phyloP scores from a whole-genome alignment of 441 rosid species.

The Eutrema salsugineum region DNA sequence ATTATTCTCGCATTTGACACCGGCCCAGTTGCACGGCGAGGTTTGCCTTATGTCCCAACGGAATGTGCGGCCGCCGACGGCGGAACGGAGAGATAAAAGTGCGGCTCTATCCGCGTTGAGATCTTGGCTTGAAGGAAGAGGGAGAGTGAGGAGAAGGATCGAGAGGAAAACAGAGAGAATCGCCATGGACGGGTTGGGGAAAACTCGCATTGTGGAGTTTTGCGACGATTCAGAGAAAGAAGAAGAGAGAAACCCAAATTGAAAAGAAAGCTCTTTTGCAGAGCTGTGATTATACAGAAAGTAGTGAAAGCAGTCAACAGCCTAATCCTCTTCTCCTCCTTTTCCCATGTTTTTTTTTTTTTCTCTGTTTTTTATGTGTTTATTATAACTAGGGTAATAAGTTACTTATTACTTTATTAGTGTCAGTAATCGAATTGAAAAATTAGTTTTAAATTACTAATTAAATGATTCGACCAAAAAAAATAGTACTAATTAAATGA shows the following conservation, averaged over 20 bases:
- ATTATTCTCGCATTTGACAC: slow-evolving; percentile 59
- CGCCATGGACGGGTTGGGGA: slow-evolving; percentile 1
- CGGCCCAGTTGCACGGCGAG: slow-evolving; percentile 72
- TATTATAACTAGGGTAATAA: no score
- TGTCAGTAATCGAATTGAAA: not conserved
- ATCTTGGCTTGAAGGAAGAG: slow-evolving; percentile 40
- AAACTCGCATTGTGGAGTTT: slow-evolving; percentile 4
- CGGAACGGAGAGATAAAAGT: slow-evolving; percentile 61
- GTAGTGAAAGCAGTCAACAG: slow-evolving; percentile 27
- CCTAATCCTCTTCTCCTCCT: slow-evolving; percentile 24
- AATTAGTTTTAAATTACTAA: not conserved
- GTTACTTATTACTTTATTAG: not conserved
- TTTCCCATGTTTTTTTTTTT: not conserved
- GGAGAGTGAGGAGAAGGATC: slow-evolving; percentile 25
- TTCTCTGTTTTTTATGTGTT: not conserved
- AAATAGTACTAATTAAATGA: not conserved
- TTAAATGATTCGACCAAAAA: no score
- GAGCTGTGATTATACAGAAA: not conserved
- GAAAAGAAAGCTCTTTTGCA: not conserved
- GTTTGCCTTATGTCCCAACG: slow-evolving; percentile 56
- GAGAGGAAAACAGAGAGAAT: slow-evolving; percentile 23
- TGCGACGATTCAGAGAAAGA: not conserved
- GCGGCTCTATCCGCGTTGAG: slow-evolving; percentile 72
- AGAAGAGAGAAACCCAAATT: not conserved
- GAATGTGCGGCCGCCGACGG: slow-evolving; percentile 73